Evolutionary conservation across 1,284 basidiomycete genomes (phyloP), one percentile per base, ranked within the genome.

Genomic region (Farysia itapuensis): DNA sequence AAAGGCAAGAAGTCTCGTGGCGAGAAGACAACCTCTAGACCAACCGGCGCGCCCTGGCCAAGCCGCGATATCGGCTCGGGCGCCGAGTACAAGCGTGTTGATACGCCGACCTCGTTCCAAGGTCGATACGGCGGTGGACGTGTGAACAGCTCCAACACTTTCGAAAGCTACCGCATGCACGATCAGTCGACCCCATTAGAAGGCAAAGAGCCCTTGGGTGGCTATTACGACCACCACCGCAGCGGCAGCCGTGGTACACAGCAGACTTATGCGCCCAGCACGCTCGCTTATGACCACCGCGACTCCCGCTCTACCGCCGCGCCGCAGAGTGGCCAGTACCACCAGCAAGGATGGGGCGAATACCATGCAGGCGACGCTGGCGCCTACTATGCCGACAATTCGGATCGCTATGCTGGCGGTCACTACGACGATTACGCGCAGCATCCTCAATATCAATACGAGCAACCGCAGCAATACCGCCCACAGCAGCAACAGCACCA

Each of bases 301-400:
- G 12, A 16, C 6, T 20, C 9, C 8, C 18, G 18, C 18, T 9
- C 9, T 28, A n/a, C 26, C n/a, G 11, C 9, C 4, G 36, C 18
- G 7, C 11, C 35, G 33, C 47, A 43, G 35, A 39, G 21, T 35
- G 23, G 35, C 39, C 33, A 36, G 24, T 61, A 64, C 35, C n/a
- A n/a, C n/a, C 52, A 56, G 39, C 67, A 70, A 31, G 67, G 67
- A 7, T 70, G 67, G 67, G 67, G 65, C 21, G 67, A 70, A 38
- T 60, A 70, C 49, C 63, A 67, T 35, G 56, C 58, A 7, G 67
- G 67, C 14, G 67, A 70, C 30, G 66, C 64, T 8, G 67, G 67
- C 18, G 67, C 67, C 9, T 63, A 70, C 36, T 70, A 70, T 47
- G 56, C 59, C 21, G 53, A 68, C 42, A 58, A 59, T 41, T 33